These are phyloP conservation scores for Pseudonitzschia multiseries DNA, from an alignment of 108 stramenopile species.

Conservation along the genomic window DNA sequence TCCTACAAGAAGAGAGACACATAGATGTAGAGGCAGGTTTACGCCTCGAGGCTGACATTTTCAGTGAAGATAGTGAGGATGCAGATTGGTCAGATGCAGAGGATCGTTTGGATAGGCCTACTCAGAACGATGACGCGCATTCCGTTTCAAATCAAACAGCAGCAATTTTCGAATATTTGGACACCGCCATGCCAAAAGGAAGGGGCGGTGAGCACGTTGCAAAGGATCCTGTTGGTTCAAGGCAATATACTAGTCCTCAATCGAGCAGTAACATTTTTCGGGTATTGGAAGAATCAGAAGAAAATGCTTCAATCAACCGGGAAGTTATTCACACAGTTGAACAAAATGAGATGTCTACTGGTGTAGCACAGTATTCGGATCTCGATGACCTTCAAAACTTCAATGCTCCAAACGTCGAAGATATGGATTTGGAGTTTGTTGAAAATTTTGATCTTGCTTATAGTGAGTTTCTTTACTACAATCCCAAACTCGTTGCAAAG, in stretches of 20 bases:
- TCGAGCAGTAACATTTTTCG: slow-evolving; percentile 19
- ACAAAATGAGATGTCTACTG: background rate
- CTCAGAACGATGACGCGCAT: slow-evolving; percentile 4
- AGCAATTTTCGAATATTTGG: slow-evolving; percentile 24
- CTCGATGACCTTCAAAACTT: background rate
- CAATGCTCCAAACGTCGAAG: slow-evolving; percentile 3
- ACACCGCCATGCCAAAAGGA: background rate
- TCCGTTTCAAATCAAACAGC: slow-evolving; percentile 18
- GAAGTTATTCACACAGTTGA: background rate
- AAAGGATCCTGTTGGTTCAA: slow-evolving; percentile 3
- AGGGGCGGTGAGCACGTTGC: background rate
- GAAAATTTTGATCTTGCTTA: slow-evolving; percentile 43
- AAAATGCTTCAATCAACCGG: background rate
- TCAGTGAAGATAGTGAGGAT: slow-evolving; percentile 9
- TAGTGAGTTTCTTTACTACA: slow-evolving; percentile 34
- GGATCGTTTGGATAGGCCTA: background rate
- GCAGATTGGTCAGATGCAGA: too few species aligned
- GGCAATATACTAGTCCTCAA: background rate
- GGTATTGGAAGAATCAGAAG: slow-evolving; percentile 14
- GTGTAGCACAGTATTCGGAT: background rate
- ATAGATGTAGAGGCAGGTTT: slow-evolving; percentile 1
- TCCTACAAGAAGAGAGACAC: slow-evolving; percentile 16
- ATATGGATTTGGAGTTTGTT: slow-evolving; percentile 46
- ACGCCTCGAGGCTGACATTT: background rate
- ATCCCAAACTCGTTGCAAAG: slow-evolving; percentile 32